Evolutionary conservation across 495 filamentous ascomycete genomes (phyloP), one percentile per base, ranked within the genome.

Genomic region (Penicillium turbatum): DNA sequence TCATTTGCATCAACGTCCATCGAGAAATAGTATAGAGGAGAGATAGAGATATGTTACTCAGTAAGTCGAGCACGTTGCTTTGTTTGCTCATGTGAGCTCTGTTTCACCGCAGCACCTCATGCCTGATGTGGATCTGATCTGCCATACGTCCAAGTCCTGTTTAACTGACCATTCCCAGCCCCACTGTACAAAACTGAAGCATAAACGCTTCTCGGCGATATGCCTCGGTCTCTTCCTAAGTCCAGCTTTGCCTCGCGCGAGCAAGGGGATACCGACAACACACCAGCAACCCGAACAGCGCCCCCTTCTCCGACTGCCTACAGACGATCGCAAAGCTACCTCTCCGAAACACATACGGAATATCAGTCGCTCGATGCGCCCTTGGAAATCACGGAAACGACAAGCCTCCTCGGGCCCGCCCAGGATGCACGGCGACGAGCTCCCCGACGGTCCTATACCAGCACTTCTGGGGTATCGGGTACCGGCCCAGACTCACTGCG

Each of bases 361-460:
- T 71, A 74, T 51, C 60, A 75, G 41, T 70, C 71, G 6, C 58
- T 72, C 13, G 69, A 69, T 37, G 45, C 68, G 0, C 69, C 62
- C 17, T 24, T 73, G 5, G 73, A 74, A 29, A 50, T 64, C 10
- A 57, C 56, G 3, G 73, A 76, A 59, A 71, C 66, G 27, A 73
- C 70, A 5, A 71, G 70, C 50, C 53, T 76, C 3, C 53, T 76
- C 12, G 66, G 62, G 0, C 51, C 68, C 11, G 3, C 37, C 9
- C 52, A 53, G 16, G 66, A 57, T 7, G 24, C 31, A 12, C 55
- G 57, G 0, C 59, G 66, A 26, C 52, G 57, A 11, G 38, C 53
- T n/a, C 69, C 66, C 3, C 64, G 59, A 10, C 70, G 73, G 2
- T 76, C 73, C 13, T 76, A 76, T 36, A 74, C 73, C 39, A 76